Evolutionary conservation across 805 yeast genomes (phyloP).

Genomic region (Wickerhamiella siamensis): DNA sequence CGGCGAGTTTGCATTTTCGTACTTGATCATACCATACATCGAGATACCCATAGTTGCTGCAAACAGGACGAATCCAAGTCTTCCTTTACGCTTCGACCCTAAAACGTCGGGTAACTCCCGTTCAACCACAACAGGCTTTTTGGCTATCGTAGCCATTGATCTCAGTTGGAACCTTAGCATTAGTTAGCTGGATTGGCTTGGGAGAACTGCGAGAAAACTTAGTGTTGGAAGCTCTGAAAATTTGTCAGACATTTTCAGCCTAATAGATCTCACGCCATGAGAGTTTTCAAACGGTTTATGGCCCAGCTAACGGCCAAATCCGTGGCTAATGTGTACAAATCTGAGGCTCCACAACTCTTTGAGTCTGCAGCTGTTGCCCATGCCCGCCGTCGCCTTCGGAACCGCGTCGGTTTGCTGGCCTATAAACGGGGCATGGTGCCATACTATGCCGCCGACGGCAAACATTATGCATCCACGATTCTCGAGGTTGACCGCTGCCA

Average conservation of each 20-base stretch:
- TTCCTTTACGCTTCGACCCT: constrained; percentile 35
- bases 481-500: constrained; percentile 79
- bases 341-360: constrained; percentile 38
- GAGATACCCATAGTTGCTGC: constrained; percentile 39
- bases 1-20: constrained; percentile 85
- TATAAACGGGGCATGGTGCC: constrained; percentile 84
- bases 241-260: too few species aligned
- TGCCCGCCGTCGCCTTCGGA: constrained; percentile 53
- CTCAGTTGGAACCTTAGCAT: too few species aligned
- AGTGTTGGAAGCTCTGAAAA: too few species aligned
- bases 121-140: constrained; percentile 49
- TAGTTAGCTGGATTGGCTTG: too few species aligned
- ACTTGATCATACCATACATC: constrained; percentile 64
- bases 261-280: not conserved
- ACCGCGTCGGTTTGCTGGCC: constrained; percentile 74
- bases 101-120: constrained; percentile 53
- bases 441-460: constrained; percentile 53
- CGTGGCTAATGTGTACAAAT: constrained; percentile 21
- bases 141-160: too few species aligned
- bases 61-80: constrained; percentile 42
- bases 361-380: constrained; percentile 60
- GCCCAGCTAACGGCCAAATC: constrained; percentile 25
- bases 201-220: too few species aligned
- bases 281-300: not conserved
- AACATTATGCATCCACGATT: constrained; percentile 68